Conservation (phyloP, 306 rosid species). For the Pyrus bretschneideri region DNA sequence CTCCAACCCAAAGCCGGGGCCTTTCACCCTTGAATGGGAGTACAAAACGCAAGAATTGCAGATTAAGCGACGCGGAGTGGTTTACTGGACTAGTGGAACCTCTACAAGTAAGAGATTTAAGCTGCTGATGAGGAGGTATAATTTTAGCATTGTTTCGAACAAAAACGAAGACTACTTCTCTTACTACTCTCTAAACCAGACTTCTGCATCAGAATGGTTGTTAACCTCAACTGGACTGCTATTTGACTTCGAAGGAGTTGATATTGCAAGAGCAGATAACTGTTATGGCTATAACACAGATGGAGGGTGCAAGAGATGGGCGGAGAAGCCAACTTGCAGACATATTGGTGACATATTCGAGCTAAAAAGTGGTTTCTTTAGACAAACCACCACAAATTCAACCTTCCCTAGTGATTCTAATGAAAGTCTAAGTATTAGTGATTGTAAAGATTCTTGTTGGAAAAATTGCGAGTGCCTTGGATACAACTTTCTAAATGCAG, state of each 20-base stretch:
- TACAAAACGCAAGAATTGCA: not conserved
- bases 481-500: not conserved
- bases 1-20: not conserved
- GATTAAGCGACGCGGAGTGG: not conserved
- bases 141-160: not conserved
- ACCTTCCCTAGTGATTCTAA: not conserved
- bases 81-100: not conserved
- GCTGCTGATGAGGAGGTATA: not conserved
- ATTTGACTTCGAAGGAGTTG: not conserved
- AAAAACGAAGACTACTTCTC: not conserved
- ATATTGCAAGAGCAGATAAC: not conserved
- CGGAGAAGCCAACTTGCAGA: not conserved
- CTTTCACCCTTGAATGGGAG: slow-evolving; percentile 1
- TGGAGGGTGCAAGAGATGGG: not conserved
- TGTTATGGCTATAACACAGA: not conserved
- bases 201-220: not conserved
- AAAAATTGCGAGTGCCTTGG: not conserved
- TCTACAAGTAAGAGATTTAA: not conserved
- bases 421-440: not conserved
- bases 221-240: not conserved
- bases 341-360: not conserved
- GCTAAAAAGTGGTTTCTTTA: not conserved
- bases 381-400: not conserved
- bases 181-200: not conserved
- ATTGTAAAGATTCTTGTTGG: not conserved